Evolutionary conservation across 2,329 filamentous ascomycete species (phyloP).

Genomic region (Cytospora piceae): DNA sequence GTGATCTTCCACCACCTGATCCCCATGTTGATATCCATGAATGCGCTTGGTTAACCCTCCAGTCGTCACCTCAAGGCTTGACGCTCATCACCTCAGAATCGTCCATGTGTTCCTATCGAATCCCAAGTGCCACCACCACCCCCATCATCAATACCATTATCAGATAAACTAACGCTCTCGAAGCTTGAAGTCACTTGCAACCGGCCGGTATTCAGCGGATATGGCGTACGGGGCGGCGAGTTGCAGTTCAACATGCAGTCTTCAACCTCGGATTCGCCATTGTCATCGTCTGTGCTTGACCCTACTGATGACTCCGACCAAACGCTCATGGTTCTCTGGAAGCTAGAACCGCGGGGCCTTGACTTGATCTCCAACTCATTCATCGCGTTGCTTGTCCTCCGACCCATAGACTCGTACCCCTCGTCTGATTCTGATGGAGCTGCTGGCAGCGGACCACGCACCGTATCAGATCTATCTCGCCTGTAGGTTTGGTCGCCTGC

Average conservation of each 20-base stretch:
- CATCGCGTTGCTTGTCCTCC: slow-evolving; percentile 9
- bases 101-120: too few species aligned
- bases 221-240: slow-evolving; percentile 5
- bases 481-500: background rate
- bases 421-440: slow-evolving; percentile 18
- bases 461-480: slow-evolving; percentile 10
- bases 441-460: slow-evolving; percentile 1
- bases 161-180: slow-evolving; percentile 17
- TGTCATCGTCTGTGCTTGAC: slow-evolving; percentile 1
- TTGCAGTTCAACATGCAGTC: slow-evolving; percentile 3
- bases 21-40: too few species aligned
- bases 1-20: too few species aligned
- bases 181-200: slow-evolving; percentile 20
- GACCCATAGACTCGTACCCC: slow-evolving; percentile 19
- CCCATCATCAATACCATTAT: background rate
- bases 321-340: slow-evolving; percentile 21
- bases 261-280: background rate
- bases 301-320: slow-evolving; percentile 16
- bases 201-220: slow-evolving; percentile 5
- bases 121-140: too few species aligned
- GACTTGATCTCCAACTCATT: slow-evolving; percentile 10
- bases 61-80: too few species aligned
- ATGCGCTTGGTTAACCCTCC: too few species aligned
- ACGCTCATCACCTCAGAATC: too few species aligned
- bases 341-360: slow-evolving; percentile 7